A percentile compares a stretch with the other conserved stretches of the same genome.
Evolutionary conservation across 164 flowering plant genomes (phyloP).

Genomic region (Liriodendron chinense): DNA sequence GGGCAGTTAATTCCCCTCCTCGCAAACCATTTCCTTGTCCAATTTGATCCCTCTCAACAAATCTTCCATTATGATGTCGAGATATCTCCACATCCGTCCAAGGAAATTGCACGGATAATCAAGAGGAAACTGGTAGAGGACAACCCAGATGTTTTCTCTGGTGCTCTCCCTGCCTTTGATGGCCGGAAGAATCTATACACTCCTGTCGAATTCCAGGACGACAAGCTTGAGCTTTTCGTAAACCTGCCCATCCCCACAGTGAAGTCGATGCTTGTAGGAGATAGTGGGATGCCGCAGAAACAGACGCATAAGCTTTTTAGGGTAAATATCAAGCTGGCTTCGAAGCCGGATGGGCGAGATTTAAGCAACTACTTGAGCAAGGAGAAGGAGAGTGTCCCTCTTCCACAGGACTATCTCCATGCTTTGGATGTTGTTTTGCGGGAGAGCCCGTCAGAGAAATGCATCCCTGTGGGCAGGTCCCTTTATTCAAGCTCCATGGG

Average conservation of each 20-base stretch:
- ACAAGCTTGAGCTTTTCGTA: constrained; percentile 65
- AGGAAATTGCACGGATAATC: constrained; percentile 71
- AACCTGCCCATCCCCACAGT: constrained; percentile 58
- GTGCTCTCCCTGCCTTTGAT: constrained; percentile 75
- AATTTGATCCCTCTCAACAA: constrained; percentile 51
- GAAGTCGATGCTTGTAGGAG: constrained; percentile 24
- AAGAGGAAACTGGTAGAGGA: constrained; percentile 69
- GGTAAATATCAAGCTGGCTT: constrained; percentile 66
- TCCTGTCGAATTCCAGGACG: constrained; percentile 59
- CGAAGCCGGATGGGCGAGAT: constrained; percentile 62
- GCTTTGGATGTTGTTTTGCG: constrained; percentile 85
- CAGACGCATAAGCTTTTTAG: constrained; percentile 52
- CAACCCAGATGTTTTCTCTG: constrained; percentile 45
- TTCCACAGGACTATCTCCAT: constrained; percentile 93
- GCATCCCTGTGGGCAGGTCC: constrained; percentile 70
- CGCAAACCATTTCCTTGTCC: constrained; percentile 87
- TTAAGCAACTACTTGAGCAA: constrained; percentile 53
- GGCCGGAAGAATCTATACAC: constrained; percentile 82
- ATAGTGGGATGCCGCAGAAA: constrained; percentile 23
- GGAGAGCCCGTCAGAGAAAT: constrained; percentile 66
- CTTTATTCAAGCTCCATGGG: constrained; percentile 79
- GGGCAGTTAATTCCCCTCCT: constrained; percentile 69
- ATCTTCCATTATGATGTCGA: constrained; percentile 86
- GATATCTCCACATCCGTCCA: constrained; percentile 77
- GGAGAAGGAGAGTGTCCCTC: constrained; percentile 52